Evolutionary conservation across 148 eudicot species (phyloP), one percentile per base, ranked within the genome.

Genomic region (Rhododendron kiyosumense): DNA sequence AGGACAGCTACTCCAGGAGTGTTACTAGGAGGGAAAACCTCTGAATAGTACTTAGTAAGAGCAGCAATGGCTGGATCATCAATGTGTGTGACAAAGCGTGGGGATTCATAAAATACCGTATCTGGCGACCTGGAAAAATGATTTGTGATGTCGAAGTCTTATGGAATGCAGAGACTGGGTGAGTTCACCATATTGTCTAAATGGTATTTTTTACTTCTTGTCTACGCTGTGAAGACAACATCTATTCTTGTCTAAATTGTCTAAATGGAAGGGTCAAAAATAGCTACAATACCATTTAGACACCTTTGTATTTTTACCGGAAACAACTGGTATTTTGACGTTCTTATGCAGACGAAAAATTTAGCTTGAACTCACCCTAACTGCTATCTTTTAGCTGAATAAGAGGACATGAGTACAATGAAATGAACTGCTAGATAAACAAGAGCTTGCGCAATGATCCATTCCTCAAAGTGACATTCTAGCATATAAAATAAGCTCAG

Each of bases 41-140:
- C 89, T 2, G 98, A 92, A 90, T 97, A 97, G 88, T 91, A 97
- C 81, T 93, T 94, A 1, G 98, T 95, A 82, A 97, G 98, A 10
- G 98, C 98, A 78, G 94, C 93, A 85, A 97, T 97, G 69, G 99
- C 99, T 81, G 96, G 96, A 92, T 97, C 98, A 87, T 97, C 99
- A 28, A 97, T 97, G 88, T 97, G 99, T 34, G 98, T 97, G 83
- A 97, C 99, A 86, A 97, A 95, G 83, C 99, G 98, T 3, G 99
- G 99, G 79, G 95, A 85, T 84, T 97, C 98, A 89, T 97, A 97
- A 90, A 97, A 97, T 54, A 81, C 24, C 65, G 93, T 36, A 91
- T 97, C 99, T 41, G 95, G 83, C 71, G 98, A 93, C 88, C 99
- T 96, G 94, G 85, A 86, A 87, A 88, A 89, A 79, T 22, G n/a